phyloP scores from a whole-genome alignment of 2,329 filamentous ascomycete genomes.

The Calonectria crousiana region DNA sequence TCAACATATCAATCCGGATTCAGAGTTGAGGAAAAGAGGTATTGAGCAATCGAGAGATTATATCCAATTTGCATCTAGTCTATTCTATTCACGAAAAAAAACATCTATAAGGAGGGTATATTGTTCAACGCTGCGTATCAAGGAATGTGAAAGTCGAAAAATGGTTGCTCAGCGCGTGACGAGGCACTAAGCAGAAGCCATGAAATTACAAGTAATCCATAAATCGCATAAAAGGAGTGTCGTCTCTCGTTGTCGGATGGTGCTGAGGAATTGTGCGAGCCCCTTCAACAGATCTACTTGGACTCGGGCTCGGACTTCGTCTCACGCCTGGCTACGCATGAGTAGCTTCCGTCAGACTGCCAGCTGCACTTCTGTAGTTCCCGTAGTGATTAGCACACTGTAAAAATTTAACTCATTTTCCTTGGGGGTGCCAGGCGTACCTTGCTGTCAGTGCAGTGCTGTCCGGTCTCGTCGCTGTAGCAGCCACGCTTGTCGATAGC shows the following conservation, averaged over 20 bases:
- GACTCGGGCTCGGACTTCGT: neutral
- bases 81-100: neutral
- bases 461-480: no score
- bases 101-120: constrained; percentile 8
- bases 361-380: no score
- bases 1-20: neutral
- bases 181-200: neutral
- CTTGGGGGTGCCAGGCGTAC: no score
- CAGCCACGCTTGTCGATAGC: no score
- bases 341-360: neutral
- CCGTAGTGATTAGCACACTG: no score
- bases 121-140: constrained; percentile 1
- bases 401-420: no score
- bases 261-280: neutral
- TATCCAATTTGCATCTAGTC: neutral
- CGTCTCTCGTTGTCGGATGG: neutral
- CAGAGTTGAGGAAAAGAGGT: no score
- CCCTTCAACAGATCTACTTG: neutral
- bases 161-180: neutral
- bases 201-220: constrained; percentile 1
- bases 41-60: neutral
- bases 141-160: constrained; percentile 2
- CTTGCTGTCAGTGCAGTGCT: no score
- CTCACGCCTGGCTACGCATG: neutral
- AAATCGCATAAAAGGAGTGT: constrained; percentile 1